These are phyloP conservation scores for Rhizophagus sp. DNA, from an alignment of 192 early-diverging fungal genomes.

Conservation along the genomic window DNA sequence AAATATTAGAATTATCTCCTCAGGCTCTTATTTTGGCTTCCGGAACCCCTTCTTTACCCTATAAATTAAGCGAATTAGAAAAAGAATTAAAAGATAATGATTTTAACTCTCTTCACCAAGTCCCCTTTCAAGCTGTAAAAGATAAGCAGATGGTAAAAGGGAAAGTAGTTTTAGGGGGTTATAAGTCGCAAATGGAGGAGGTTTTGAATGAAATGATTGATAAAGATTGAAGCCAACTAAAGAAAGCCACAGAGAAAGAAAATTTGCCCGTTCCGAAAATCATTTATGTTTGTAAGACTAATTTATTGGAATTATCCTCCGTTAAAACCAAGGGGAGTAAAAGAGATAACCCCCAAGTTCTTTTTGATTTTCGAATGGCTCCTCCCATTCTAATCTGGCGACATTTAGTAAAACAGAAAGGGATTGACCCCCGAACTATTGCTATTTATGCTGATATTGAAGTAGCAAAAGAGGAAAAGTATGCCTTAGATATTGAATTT, in stretches of 20 bases:
- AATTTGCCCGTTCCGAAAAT: too few species aligned
- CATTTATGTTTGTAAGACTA: slow-evolving; percentile 3
- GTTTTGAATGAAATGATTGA: background rate
- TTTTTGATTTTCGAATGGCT: background rate
- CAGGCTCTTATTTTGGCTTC: background rate
- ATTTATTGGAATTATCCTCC: background rate
- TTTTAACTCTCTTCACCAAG: background rate
- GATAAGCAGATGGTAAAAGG: too few species aligned
- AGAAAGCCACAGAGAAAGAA: background rate
- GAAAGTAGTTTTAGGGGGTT: too few species aligned
- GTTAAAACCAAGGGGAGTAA: too few species aligned
- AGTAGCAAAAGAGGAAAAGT: background rate
- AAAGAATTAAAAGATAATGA: too few species aligned
- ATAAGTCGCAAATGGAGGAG: background rate
- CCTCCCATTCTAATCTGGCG: background rate
- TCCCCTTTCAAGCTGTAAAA: too few species aligned
- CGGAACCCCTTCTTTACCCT: too few species aligned
- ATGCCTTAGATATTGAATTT: background rate
- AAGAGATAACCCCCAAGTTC: background rate
- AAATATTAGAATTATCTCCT: background rate
- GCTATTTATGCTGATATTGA: background rate
- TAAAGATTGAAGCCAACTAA: background rate
- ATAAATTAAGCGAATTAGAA: too few species aligned
- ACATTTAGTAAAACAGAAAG: background rate
- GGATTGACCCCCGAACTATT: background rate